phyloP scores from a whole-genome alignment of 345 rosid genomes.

The Lepidium sativum region DNA sequence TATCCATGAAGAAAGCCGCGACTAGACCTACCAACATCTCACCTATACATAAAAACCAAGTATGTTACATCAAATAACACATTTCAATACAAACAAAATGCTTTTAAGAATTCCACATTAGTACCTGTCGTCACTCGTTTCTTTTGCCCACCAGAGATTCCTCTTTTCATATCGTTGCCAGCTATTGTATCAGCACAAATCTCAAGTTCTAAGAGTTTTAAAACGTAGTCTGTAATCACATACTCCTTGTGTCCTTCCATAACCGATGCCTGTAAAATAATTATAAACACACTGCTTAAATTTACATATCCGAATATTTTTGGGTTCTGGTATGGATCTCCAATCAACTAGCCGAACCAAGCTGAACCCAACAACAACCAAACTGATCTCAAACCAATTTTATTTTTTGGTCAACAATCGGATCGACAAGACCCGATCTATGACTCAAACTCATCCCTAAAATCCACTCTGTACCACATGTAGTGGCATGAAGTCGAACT shows the following conservation, averaged over 20 bases:
- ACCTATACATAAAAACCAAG: constrained; percentile 27
- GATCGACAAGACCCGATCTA: no score
- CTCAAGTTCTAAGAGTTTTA: constrained; percentile 61
- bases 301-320: no score
- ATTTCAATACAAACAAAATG: not conserved
- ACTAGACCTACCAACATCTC: constrained; percentile 75
- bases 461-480: no score
- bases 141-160: constrained; percentile 66
- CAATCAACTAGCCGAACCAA: no score
- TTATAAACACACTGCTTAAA: no score
- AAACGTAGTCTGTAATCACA: constrained; percentile 51
- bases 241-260: constrained; percentile 37
- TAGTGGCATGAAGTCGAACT: no score
- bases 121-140: constrained; percentile 68
- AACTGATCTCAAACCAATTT: no score
- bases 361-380: no score
- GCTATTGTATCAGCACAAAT: constrained; percentile 57
- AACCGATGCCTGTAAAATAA: constrained; percentile 38
- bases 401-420: no score
- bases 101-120: not conserved
- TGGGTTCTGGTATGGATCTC: no score
- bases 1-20: constrained; percentile 64
- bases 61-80: not conserved
- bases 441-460: no score
- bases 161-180: constrained; percentile 55